Conservation (phyloP, 2,329 filamentous ascomycete genomes). For the Stagonosporopsis vannaccii region DNA sequence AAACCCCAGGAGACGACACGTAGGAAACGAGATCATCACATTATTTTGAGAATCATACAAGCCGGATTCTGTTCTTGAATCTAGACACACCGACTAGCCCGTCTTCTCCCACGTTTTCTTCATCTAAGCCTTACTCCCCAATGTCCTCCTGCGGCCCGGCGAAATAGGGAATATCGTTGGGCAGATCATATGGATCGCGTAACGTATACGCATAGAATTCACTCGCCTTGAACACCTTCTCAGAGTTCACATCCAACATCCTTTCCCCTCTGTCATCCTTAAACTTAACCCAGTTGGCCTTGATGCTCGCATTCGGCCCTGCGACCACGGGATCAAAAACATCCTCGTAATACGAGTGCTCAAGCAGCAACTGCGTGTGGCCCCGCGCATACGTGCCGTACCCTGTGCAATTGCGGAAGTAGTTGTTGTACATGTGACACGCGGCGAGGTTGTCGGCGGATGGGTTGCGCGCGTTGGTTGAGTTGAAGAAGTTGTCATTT, state of each 20-base stretch:
- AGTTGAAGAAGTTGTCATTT: slow-evolving; percentile 21
- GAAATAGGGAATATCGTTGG: slow-evolving; percentile 20
- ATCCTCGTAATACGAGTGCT: slow-evolving; percentile 17
- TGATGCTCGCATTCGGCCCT: slow-evolving; percentile 14
- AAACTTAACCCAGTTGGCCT: slow-evolving; percentile 18
- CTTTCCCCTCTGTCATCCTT: slow-evolving; percentile 5
- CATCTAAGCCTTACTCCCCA: neutral
- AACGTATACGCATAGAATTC: slow-evolving; percentile 14
- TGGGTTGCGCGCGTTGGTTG: slow-evolving; percentile 18
- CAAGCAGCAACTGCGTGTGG: slow-evolving; percentile 11
- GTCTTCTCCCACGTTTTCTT: no score
- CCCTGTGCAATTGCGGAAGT: slow-evolving; percentile 20
- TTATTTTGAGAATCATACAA: no score
- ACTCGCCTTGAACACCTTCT: slow-evolving; percentile 13
- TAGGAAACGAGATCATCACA: no score
- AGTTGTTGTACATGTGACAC: slow-evolving; percentile 21
- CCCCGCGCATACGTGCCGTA: slow-evolving; percentile 17
- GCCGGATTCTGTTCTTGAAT: no score
- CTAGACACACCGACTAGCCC: no score
- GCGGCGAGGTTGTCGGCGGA: slow-evolving; percentile 17
- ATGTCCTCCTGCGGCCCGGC: slow-evolving; percentile 17
- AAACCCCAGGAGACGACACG: no score
- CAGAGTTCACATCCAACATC: slow-evolving; percentile 9
- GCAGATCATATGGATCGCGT: slow-evolving; percentile 18
- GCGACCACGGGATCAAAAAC: slow-evolving; percentile 17